These are phyloP conservation scores for Plectosphaerella plurivora DNA, from an alignment of 2,329 filamentous ascomycete genomes.

Conservation along the genomic window DNA sequence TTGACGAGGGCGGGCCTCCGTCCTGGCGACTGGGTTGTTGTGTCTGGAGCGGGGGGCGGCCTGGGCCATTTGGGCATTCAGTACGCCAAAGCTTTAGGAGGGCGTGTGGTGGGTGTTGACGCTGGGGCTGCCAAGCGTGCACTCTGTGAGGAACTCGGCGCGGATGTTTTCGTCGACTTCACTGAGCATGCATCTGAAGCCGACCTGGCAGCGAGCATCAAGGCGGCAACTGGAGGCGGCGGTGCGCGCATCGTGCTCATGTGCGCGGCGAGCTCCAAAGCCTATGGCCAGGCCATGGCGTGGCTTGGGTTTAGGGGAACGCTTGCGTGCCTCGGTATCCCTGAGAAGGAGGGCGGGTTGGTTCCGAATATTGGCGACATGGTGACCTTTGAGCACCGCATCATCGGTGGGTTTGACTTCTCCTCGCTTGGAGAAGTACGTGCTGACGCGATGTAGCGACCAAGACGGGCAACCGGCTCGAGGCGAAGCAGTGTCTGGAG, in stretches of 20 bases:
- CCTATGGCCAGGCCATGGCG: slow-evolving; percentile 15
- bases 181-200: slow-evolving; percentile 9
- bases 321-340: slow-evolving; percentile 21
- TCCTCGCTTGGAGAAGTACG: neutral
- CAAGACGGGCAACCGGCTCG: slow-evolving; percentile 10
- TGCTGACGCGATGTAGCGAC: slow-evolving; percentile 1
- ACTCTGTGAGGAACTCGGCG: slow-evolving; percentile 17
- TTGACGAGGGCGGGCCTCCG: slow-evolving; percentile 28
- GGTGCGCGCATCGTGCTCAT: slow-evolving; percentile 15
- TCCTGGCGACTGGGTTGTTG: slow-evolving; percentile 18
- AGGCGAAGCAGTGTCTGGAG: slow-evolving; percentile 11
- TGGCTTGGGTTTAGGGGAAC: slow-evolving; percentile 22
- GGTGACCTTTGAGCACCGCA: slow-evolving; percentile 8
- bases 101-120: slow-evolving; percentile 22
- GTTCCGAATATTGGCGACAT: slow-evolving; percentile 7
- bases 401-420: slow-evolving; percentile 6
- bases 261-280: slow-evolving; percentile 15
- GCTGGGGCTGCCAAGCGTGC: slow-evolving; percentile 15
- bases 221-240: slow-evolving; percentile 10
- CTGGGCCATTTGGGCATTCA: slow-evolving; percentile 22
- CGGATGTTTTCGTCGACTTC: slow-evolving; percentile 19
- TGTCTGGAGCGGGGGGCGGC: slow-evolving; percentile 25
- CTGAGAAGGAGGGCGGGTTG: slow-evolving; percentile 6
- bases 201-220: slow-evolving; percentile 6
- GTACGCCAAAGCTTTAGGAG: slow-evolving; percentile 21